Evolutionary conservation across 805 yeast species (phyloP), one percentile per base, ranked within the genome.

Genomic region (Saccharomycopsis fodiens): DNA sequence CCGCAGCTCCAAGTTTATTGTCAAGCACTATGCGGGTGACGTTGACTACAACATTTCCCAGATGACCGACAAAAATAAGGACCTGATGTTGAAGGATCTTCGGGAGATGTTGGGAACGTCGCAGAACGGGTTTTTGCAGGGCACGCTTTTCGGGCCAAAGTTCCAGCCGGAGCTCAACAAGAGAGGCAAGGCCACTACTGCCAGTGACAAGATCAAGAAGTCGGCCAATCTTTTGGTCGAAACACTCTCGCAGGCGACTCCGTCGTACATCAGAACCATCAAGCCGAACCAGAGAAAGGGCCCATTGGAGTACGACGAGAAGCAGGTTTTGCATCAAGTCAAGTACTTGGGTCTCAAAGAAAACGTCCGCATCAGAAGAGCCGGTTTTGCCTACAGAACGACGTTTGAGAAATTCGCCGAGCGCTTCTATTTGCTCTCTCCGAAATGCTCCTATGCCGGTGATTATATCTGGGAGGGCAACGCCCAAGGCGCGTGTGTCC

Each of bases 11-110:
- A 91, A 93, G 62, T 93, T 93, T 55, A 68, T 93, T 45, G 78
- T 93, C 59, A 89, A 86, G 66, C 99, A 93, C 66, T 93, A 93
- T 67, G 99, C 99, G 19, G 98, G 98, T 60, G 98, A 93, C 67
- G 99, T 93, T 40, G 84, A 88, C 10, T 93, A 93, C 60, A 96
- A 89, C 52, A 80, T 89, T 44, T 68, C 72, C 25, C 83, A 85
- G 4, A 88, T 93, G 85, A 93, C 98, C 2, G 97, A 93, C 63
- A 93, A 93, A 65, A 93, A 93, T 64, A 93, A 93, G 65, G 99
- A 93, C 62, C 91, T 85, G 57, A 72, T 93, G 74, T 78, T 86
- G 64, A 83, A 85, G 60, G 97, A 89, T 65, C 68, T 93, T 57
- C 72, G 88, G 48, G 93, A 89, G 54, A 66, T 93, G 58, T 68